These are phyloP conservation scores for Zopfia rhizophila DNA, from an alignment of 2,329 filamentous ascomycete genomes.

Conservation along the genomic window DNA sequence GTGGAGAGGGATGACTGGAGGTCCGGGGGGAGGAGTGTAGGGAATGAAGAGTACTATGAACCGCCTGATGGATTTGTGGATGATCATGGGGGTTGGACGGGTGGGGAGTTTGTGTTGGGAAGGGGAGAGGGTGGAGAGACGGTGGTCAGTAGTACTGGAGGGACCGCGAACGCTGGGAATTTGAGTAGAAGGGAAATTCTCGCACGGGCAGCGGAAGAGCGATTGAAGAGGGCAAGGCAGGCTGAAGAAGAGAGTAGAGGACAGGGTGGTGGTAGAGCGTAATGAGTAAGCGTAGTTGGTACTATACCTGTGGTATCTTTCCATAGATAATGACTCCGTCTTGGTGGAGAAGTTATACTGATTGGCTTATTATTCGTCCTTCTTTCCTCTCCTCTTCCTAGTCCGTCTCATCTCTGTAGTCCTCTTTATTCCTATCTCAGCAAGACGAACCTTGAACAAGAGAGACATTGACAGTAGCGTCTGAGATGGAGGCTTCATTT, in stretches of 20 bases:
- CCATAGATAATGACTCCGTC: too few relatives aligned
- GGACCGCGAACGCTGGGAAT: constrained; percentile 49
- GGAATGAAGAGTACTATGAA: constrained; percentile 46
- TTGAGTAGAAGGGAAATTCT: constrained; percentile 78
- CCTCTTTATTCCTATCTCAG: too few relatives aligned
- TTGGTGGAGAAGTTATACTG: too few relatives aligned
- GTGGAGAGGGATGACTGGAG: constrained; percentile 84
- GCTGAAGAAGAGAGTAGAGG: constrained; percentile 50
- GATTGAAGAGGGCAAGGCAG: constrained; percentile 62
- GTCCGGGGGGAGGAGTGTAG: constrained; percentile 65
- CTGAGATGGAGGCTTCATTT: too few relatives aligned
- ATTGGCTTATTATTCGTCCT: too few relatives aligned
- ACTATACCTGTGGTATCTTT: too few relatives aligned
- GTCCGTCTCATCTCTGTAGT: too few relatives aligned
- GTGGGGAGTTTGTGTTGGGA: constrained; percentile 52
- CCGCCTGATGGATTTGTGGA: constrained; percentile 42
- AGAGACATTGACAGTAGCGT: too few relatives aligned
- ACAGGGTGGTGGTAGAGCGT: constrained; percentile 14
- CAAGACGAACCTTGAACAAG: too few relatives aligned
- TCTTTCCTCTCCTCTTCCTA: too few relatives aligned
- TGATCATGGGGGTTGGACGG: constrained; percentile 58
- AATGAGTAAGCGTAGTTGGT: too few relatives aligned
- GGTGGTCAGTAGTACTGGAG: constrained; percentile 36
- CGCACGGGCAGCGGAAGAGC: constrained; percentile 78
- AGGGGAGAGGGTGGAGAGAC: constrained; percentile 28